These are phyloP conservation scores for Ustilago nuda DNA, from an alignment of 1,284 basidiomycete species.

Conservation along the genomic window DNA sequence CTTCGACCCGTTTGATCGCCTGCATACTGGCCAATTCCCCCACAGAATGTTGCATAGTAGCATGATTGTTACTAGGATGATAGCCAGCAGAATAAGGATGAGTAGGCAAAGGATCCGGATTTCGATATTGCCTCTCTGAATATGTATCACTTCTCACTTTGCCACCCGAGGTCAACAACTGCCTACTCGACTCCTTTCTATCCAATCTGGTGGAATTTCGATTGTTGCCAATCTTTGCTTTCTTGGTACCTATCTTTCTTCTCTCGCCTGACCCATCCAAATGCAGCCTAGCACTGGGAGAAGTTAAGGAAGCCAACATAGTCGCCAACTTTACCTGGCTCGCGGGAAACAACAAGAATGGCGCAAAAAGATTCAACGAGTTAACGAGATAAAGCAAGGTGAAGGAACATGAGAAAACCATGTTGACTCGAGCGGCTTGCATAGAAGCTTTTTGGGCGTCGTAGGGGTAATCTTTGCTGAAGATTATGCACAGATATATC, in stretches of 20 bases:
- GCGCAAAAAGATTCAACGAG: constrained; percentile 35
- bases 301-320: constrained; percentile 13
- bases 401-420: constrained; percentile 18
- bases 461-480: constrained; percentile 7
- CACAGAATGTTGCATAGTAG: not conserved
- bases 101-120: not conserved
- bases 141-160: constrained; percentile 18
- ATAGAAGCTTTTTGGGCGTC: constrained; percentile 11
- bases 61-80: not conserved
- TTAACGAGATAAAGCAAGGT: constrained; percentile 33
- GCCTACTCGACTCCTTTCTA: constrained; percentile 1
- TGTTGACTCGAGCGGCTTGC: not conserved
- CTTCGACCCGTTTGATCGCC: not conserved
- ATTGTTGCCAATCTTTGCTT: not conserved
- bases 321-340: constrained; percentile 36
- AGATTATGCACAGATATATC: constrained; percentile 10
- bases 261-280: not conserved
- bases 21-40: not conserved
- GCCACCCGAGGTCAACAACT: not conserved
- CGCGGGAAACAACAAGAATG: constrained; percentile 32
- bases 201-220: not conserved
- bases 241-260: not conserved
- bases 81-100: not conserved
- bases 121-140: not conserved
- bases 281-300: not conserved